Percentiles rank a stretch among this genome's conserved stretches.
phyloP scores from a whole-genome alignment of 1,139 yeast genomes.

The Blastobotrys apis region DNA sequence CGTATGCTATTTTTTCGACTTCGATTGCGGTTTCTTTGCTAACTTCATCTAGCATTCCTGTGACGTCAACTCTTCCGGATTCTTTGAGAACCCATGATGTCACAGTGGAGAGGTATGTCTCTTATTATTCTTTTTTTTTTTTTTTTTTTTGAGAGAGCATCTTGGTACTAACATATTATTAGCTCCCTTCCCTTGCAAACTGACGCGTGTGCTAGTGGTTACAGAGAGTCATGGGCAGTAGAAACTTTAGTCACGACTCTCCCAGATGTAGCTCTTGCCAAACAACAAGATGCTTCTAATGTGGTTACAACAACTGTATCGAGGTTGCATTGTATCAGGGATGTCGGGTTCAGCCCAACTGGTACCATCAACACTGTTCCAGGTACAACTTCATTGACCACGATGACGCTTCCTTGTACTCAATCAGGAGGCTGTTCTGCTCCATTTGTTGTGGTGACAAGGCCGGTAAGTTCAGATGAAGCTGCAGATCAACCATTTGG shows the following conservation, averaged over 20 bases:
- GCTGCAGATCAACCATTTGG: background rate
- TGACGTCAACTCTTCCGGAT: too few relatives aligned
- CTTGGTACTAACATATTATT: too few relatives aligned
- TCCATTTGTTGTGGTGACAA: background rate
- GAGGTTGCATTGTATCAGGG: background rate
- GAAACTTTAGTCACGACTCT: background rate
- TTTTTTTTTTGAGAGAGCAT: too few relatives aligned
- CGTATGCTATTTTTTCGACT: too few relatives aligned
- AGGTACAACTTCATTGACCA: conserved; percentile 5
- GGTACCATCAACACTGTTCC: background rate
- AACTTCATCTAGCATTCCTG: too few relatives aligned
- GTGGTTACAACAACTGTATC: background rate
- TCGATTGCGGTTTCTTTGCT: too few relatives aligned
- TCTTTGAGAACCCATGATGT: too few relatives aligned
- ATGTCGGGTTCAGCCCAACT: background rate
- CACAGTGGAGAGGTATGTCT: too few relatives aligned
- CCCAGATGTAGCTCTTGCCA: background rate
- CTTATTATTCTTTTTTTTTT: too few relatives aligned
- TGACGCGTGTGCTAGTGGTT: conserved; percentile 6
- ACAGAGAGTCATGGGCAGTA: conserved; percentile 5
- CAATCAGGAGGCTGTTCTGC: background rate
- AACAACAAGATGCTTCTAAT: background rate
- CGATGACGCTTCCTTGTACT: conserved; percentile 3
- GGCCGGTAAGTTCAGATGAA: background rate
- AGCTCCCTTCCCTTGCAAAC: too few relatives aligned